A percentile compares a stretch with the other conserved stretches of the same genome.
phyloP scores from a whole-genome alignment of 257 asterid genomes.

The Haberlea rhodopensis region DNA sequence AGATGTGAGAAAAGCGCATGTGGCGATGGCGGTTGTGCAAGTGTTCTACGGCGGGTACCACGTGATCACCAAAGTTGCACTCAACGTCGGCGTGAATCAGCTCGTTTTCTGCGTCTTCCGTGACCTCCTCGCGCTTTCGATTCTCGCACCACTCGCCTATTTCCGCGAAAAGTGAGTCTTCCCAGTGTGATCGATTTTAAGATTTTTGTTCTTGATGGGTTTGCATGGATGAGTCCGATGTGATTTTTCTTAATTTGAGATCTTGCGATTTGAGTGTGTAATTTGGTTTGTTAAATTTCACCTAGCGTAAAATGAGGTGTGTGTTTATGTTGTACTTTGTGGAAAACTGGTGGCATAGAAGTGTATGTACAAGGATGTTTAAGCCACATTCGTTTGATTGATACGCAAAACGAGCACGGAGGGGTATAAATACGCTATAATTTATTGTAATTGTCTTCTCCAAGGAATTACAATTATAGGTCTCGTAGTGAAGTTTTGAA shows the following conservation, averaged over 20 bases:
- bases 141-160: constrained; percentile 90
- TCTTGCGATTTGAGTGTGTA: background rate
- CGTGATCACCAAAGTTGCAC: constrained; percentile 91
- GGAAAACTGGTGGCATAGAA: background rate
- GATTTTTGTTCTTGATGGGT: background rate
- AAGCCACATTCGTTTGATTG: constrained; percentile 9
- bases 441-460: too few species aligned
- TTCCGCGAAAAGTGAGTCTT: constrained; percentile 74
- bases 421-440: too few species aligned
- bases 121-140: constrained; percentile 76
- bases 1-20: constrained; percentile 69
- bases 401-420: background rate
- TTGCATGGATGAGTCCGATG: constrained; percentile 22
- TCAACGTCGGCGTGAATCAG: constrained; percentile 87
- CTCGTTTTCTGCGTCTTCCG: constrained; percentile 80
- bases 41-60: constrained; percentile 76
- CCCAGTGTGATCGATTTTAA: background rate
- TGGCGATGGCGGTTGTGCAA: constrained; percentile 86
- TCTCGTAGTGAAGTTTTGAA: background rate
- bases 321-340: constrained; percentile 10
- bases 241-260: constrained; percentile 14
- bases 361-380: constrained; percentile 8
- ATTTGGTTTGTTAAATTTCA: background rate
- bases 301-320: constrained; percentile 1
- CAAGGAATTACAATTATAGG: background rate